Evolutionary conservation across 805 yeast species (phyloP), one percentile per base, ranked within the genome.

Genomic region (Wickerhamiella cacticola): DNA sequence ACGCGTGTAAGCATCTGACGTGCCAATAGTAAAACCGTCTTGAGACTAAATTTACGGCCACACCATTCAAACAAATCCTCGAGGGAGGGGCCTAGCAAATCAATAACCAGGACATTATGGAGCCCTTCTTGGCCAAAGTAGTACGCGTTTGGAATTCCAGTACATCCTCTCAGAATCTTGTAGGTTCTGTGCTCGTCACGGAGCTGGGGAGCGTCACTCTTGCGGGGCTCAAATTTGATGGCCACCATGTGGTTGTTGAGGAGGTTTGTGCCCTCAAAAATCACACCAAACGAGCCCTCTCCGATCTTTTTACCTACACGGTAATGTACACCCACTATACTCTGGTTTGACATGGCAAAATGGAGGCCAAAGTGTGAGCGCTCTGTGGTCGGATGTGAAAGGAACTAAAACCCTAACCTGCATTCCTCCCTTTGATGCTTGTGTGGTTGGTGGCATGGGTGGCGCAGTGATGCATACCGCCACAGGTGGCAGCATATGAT

Each of bases 41-140:
- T 87, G 48, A 84, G 75, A 41, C 80, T 68, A 61, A 92, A 92
- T 61, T 80, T 78, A 46, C 98, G 79, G 33, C 94, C 94, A 68
- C 98, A 92, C 97, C 97, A 92, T 63, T 92, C 98, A 65, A 92
- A 92, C 55, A 92, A 70, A 66, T 92, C 98, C 64, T 92, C 98
- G 54, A 92, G 71, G 1, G 95, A 82, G 9, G 98, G 98, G 10
- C 98, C 98, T 59, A 92, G 72, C 39, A 92, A 72, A 63, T 92
- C 98, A 58, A 92, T 92, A 26, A 92, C 95, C 54, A 92, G 70
- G 46, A 92, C 87, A 65, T 88, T 88, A 70, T 92, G 97, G 50
- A 92, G 76, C 23, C 98, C 97, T 67, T 92, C 98, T 63, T 92
- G 97, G 50, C 98, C 98, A 64, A 89, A 89, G 63, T 87, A 92